A percentile compares a stretch with the other conserved stretches of the same genome.
Conservation (phyloP, 1,284 basidiomycete species). For the Moniliella sp. region DNA sequence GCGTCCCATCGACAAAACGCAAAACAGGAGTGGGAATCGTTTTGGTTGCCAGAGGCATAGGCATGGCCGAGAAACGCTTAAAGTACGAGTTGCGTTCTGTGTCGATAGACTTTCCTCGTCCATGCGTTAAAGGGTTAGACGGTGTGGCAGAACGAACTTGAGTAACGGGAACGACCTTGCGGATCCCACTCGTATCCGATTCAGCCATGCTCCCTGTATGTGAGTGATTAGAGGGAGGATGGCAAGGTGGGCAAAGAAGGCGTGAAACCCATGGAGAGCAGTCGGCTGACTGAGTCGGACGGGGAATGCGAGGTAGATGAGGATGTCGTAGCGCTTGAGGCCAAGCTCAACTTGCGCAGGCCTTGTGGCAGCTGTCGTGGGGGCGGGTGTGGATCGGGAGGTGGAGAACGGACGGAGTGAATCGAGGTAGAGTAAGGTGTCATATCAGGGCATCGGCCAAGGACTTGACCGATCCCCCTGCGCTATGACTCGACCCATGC, state of each 20-base stretch:
- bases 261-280: too few species aligned
- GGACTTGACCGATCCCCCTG: too few species aligned
- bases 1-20: conserved; percentile 60
- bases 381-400: not conserved
- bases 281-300: too few species aligned
- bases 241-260: too few species aligned
- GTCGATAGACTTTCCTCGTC: conserved; percentile 34
- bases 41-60: conserved; percentile 46
- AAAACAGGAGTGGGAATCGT: conserved; percentile 54
- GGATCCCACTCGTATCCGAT: not conserved
- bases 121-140: not conserved
- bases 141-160: not conserved
- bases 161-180: not conserved
- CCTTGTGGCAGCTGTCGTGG: conserved; percentile 6
- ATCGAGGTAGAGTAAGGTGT: too few species aligned
- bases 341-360: conserved; percentile 18
- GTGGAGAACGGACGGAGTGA: too few species aligned
- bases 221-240: too few species aligned
- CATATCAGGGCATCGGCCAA: too few species aligned
- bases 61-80: conserved; percentile 55
- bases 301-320: not conserved
- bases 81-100: conserved; percentile 67
- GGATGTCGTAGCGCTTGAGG: conserved; percentile 7
- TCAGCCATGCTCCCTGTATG: too few species aligned
- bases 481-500: too few species aligned